Percentiles rank a stretch among this genome's conserved stretches.
Conservation (phyloP, 139 green algal genomes). For the Pseudopediastrum boryanum region DNA sequence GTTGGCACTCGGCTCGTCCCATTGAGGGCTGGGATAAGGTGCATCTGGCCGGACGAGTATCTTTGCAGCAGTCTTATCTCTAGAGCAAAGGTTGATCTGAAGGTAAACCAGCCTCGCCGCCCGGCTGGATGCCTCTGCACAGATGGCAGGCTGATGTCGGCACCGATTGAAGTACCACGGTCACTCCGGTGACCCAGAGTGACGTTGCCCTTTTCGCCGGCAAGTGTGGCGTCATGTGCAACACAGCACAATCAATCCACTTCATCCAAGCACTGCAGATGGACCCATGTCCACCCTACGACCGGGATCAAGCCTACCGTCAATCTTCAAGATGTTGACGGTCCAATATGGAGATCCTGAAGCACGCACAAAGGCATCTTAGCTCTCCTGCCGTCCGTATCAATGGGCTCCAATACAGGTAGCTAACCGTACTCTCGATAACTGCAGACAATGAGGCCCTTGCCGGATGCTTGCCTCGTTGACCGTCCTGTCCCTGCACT, state of each 20-base stretch:
- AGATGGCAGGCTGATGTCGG: no score
- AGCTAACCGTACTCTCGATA: background rate
- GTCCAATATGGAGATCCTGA: conserved; percentile 20
- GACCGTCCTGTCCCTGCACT: background rate
- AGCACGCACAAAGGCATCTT: background rate
- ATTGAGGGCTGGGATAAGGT: no score
- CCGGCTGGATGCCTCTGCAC: no score
- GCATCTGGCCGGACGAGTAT: no score
- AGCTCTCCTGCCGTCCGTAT: conserved; percentile 2
- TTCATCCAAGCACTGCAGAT: background rate
- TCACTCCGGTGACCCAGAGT: background rate
- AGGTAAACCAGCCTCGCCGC: no score
- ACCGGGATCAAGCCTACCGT: background rate
- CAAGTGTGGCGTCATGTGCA: background rate
- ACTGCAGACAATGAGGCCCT: background rate
- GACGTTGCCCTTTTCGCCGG: background rate
- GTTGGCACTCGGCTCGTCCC: no score
- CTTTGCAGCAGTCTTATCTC: no score
- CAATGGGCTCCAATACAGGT: background rate
- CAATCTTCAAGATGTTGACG: background rate
- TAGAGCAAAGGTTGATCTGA: no score
- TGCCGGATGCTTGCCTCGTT: background rate
- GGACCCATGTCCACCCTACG: background rate
- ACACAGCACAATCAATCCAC: background rate
- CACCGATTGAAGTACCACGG: background rate